These are phyloP conservation scores for Psilocybe subaeruginosa DNA, from an alignment of 768 basidiomycete species.

Conservation along the genomic window DNA sequence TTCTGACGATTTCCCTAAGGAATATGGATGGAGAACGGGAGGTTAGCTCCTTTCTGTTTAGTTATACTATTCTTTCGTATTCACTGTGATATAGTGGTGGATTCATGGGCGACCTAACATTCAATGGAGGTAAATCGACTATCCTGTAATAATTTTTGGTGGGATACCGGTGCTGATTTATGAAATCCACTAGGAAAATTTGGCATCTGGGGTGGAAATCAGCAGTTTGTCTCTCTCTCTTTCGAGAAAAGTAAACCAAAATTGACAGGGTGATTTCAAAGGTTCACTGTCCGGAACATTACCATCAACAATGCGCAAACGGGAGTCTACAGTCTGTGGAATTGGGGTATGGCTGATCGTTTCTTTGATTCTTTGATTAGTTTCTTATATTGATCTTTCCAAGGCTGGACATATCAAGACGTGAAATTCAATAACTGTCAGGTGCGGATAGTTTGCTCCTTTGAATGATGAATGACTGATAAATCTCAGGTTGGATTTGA, in stretches of 20 bases:
- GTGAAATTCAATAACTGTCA: conserved; percentile 44
- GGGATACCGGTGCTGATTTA: conserved; percentile 15
- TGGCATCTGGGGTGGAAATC: conserved; percentile 80
- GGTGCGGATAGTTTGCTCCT: conserved; percentile 17
- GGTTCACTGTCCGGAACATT: conserved; percentile 59
- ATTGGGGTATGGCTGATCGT: conserved; percentile 39
- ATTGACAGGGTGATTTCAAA: conserved; percentile 10
- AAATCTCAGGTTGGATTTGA: conserved; percentile 56
- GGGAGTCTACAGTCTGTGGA: conserved; percentile 44
- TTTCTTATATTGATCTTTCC: neutral
- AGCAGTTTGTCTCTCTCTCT: conserved; percentile 50
- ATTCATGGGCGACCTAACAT: conserved; percentile 55
- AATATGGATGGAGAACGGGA: conserved; percentile 81
- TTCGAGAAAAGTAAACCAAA: neutral
- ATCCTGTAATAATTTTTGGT: neutral
- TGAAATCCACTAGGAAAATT: conserved; percentile 66
- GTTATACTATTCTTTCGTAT: neutral
- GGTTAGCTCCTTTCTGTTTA: conserved; percentile 40
- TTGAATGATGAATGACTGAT: conserved; percentile 23
- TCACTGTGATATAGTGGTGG: conserved; percentile 41
- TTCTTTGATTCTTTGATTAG: neutral
- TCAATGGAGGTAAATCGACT: conserved; percentile 52
- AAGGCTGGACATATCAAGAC: conserved; percentile 43
- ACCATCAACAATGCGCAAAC: conserved; percentile 57
- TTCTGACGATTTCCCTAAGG: conserved; percentile 22